Base-by-base conservation (phyloP, 2,329 filamentous ascomycete species). In the Venturia asperata region DNA sequence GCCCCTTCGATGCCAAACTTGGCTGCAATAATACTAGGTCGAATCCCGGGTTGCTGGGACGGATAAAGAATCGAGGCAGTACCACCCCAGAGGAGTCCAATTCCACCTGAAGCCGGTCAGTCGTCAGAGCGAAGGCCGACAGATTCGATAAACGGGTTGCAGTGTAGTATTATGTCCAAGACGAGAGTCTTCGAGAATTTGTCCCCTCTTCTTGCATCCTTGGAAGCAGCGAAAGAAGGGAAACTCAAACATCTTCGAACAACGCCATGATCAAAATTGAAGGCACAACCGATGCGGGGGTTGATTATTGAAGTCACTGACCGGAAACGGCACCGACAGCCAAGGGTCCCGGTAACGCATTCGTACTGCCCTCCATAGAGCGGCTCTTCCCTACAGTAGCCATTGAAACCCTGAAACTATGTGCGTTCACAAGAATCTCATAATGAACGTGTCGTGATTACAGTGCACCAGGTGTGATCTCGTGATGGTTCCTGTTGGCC, bases 1-100 rank as follows among this genome's bases (percentile, higher is more conserved):
- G 91, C 91, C 85, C 90, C 52, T 37, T 58, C 52, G 13, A 96
- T 77, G 96, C 91, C 49, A 90, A 79, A 21, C 90, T 89, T 27
- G 17, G 88, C 87, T 45, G 87, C 82, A 15, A 88, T 70, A 0
- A 90, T 87, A 76, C 91, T 39, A 7, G 52, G 52, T 21, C 52
- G 93, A 7, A 93, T 76, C 2, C 85, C 74, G 4, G 84, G 81
- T 4, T 90, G 87, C 4, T 2, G 19, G 17, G 83, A 84, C 21
- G 88, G 87, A 66, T 86, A 83, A 61, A 92, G 67, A 21, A 80
- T 79, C 41, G 79, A 79, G 62, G 75, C 74, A 61, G 78, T 73
- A 63, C 78, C 76, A 47, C 80, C 80, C 63, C 78, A 69, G 21
- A 77, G 75, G 60, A 95, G 87, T 37, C 91, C 92, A 43, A 83